Percentiles rank a stretch among this genome's conserved stretches.
Evolutionary conservation across 1,284 basidiomycete species (phyloP).

Genomic region (Kalmanozyma brasiliensis): DNA sequence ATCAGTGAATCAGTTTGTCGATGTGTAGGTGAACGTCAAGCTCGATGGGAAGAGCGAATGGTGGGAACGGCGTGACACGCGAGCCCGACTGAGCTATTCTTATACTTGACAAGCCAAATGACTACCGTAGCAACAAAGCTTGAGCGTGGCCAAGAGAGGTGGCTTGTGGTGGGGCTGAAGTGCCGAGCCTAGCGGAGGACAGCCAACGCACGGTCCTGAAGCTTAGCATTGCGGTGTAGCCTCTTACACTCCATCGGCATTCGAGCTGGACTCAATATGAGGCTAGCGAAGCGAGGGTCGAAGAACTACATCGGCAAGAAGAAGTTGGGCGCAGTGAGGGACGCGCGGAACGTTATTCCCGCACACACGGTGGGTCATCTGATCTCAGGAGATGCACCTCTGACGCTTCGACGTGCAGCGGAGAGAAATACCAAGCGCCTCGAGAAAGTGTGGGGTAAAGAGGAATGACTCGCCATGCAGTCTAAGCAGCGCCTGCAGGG

Average conservation of each 20-base stretch:
- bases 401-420: background rate
- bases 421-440: background rate
- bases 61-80: no score
- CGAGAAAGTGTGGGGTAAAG: background rate
- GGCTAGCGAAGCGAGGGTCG: background rate
- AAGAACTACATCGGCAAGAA: background rate
- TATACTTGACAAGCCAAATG: no score
- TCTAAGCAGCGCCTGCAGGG: no score
- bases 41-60: no score
- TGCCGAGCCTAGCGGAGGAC: constrained; percentile 13
- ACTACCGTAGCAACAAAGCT: no score
- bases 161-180: background rate
- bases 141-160: no score
- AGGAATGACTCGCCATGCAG: background rate
- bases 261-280: no score
- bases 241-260: no score
- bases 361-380: constrained; percentile 17
- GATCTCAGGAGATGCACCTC: constrained; percentile 10
- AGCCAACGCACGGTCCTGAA: constrained; percentile 13
- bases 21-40: no score
- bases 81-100: no score
- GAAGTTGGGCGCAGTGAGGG: background rate
- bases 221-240: no score
- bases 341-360: background rate
- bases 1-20: no score